phyloP scores from a whole-genome alignment of 2,329 filamentous ascomycete genomes.

The Trichophyton schoenleinii region DNA sequence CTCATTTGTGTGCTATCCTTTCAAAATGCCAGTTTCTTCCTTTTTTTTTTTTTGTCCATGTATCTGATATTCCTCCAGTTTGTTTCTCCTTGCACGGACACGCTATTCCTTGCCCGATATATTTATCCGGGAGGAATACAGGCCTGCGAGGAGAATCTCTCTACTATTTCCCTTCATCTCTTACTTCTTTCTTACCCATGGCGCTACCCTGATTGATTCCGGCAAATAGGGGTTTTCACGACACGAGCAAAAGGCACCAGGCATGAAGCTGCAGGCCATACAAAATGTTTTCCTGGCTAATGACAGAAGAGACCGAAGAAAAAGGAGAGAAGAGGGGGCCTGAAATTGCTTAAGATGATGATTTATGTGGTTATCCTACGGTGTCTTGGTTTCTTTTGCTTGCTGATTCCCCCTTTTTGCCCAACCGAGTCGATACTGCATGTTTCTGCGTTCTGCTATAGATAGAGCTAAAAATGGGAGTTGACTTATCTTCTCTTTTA shows the following conservation, averaged over 20 bases:
- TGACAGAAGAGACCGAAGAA: not conserved
- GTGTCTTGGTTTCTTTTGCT: not conserved
- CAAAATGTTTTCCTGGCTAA: not conserved
- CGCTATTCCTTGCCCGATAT: not conserved
- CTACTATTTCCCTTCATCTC: not conserved
- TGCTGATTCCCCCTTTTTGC: not conserved
- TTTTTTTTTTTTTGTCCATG: not conserved
- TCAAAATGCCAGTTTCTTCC: not conserved
- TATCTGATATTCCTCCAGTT: not conserved
- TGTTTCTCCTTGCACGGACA: not conserved
- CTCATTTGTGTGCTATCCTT: conserved; percentile 4
- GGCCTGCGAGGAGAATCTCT: not conserved
- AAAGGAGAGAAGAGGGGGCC: not conserved
- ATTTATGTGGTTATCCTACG: not conserved
- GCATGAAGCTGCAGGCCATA: not conserved
- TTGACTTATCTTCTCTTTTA: not conserved
- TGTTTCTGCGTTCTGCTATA: conserved; percentile 1
- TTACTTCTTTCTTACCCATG: not conserved
- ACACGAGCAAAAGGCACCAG: not conserved
- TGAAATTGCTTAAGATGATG: not conserved
- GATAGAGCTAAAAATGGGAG: conserved; percentile 1
- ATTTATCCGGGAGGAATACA: not conserved
- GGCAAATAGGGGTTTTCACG: not conserved
- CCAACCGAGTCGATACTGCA: not conserved
- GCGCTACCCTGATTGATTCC: not conserved